Evolutionary conservation across 2,329 filamentous ascomycete species (phyloP), one percentile per base, ranked within the genome.

Genomic region (Aspergillaceae sp.): DNA sequence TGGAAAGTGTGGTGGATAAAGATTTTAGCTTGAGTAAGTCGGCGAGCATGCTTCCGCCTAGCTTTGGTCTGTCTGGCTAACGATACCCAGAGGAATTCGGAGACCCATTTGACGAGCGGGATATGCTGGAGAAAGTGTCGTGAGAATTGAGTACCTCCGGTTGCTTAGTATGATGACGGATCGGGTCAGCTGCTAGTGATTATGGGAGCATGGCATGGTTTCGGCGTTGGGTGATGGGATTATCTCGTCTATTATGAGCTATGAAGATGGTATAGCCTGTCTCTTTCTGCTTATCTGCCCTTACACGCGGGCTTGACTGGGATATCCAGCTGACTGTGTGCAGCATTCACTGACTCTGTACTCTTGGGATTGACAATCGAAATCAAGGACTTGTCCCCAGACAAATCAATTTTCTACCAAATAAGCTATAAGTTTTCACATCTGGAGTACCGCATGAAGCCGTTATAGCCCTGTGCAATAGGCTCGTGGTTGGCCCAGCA

Each of bases 1-100:
- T 70, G 67, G 72, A 74, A 29, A 57, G 56, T 50, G 53, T 82
- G 41, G 56, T 77, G 42, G 76, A 82, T 57, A 70, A 68, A 54
- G 71, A 76, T 38, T 77, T 75, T 53, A 74, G 63, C 56, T 56
- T 73, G 50, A 56, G 72, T 75, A 56, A 51, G 71, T 62, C 8
- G 4, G 6, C 19, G 19, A 19, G 19, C 19, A 35, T 11, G 3
- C 34, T 2, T 11, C 34, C 19, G 2, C 7, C 34, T 11, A 7
- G 34, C 2, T 11, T 7, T 36, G n/a, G 10, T n/a, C 4, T 36
- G n/a, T 19, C 19, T 19, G 7, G 38, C 38, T 41, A 29, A 41
- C 38, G n/a, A n/a, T 38, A 5, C 49, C 10, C 48, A 74, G 71
- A 63, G 45, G 64, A 70, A 46, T 73, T 71, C 50, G 71, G 70